phyloP scores from a whole-genome alignment of 2,329 filamentous ascomycete species.

The Diaporthe longicolla region DNA sequence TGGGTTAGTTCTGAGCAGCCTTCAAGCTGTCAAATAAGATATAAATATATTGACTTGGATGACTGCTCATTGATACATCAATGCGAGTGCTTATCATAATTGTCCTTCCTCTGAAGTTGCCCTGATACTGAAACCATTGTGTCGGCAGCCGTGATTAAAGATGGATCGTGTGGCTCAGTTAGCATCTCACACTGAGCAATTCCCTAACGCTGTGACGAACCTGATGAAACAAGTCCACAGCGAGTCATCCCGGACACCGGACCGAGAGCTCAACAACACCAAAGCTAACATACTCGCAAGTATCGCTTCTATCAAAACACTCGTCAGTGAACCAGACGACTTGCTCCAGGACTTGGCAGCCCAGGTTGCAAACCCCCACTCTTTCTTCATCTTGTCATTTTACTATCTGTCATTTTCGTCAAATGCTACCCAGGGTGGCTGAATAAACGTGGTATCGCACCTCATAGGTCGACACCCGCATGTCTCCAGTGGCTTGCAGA shows the following conservation, averaged over 20 bases:
- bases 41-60: neutral
- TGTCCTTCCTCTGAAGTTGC: too few relatives aligned
- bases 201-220: neutral
- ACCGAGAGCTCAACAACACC: neutral
- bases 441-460: neutral
- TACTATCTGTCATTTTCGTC: neutral
- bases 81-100: too few relatives aligned
- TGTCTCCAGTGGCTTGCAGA: constrained; percentile 60
- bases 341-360: neutral
- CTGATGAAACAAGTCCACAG: neutral
- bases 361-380: neutral
- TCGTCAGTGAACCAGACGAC: neutral
- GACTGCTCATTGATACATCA: neutral
- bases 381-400: neutral
- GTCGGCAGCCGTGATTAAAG: neutral
- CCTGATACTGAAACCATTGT: too few relatives aligned
- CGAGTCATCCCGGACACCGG: neutral
- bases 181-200: neutral
- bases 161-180: neutral
- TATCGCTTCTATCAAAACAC: neutral
- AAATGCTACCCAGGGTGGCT: neutral
- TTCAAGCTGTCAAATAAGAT: neutral
- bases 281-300: constrained; percentile 4
- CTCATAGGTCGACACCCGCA: constrained; percentile 39
- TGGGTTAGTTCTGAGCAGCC: too few relatives aligned